Evolutionary conservation across 108 stramenopile genomes (phyloP), one percentile per base, ranked within the genome.

Genomic region (Fragilariopsis cylindrus): DNA sequence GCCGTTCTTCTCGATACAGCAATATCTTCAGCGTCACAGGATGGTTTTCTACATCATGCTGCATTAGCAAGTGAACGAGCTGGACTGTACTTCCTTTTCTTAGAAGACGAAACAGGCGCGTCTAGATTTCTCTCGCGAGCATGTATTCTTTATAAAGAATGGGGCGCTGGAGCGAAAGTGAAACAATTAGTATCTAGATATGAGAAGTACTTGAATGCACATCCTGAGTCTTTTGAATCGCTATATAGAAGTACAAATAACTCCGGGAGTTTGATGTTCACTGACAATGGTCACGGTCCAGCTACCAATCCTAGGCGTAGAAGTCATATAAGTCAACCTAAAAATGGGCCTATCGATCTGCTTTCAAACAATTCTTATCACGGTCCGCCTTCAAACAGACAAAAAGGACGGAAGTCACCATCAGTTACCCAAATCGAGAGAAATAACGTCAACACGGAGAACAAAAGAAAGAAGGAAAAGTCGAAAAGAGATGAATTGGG

Each of bases 41-140:
- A 52, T 68, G 62, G 62, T 5, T 63, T 63, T 63, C 41, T 44
- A 40, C 62, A 63, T 44, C 62, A 63, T 47, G 67, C 67, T 48
- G 67, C 67, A 21, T 52, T 68, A 39, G 67, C 67, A 48, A 50
- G 67, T 50, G 67, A 68, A 68, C 47, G 67, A 19, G 67, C 67
- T 39, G 67, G 67, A n/a, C 4, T 68, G 19, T 68, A 50, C 39
- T 68, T 68, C 18, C 5, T 68, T 2, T 4, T 11, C 0, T 4
- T 39, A 5, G 49, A 68, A 6, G 30, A 68, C 67, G 30, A 52
- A 13, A 50, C 5, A 18, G 8, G 48, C 18, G 67, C 67, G 6
- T 19, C 45, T 15, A 30, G 0, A 18, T 68, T 48, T 19, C 19
- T 68, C 30, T 50, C 67, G 12, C 48, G 67, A 49, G 18, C 67